Percentiles rank a stretch among this genome's conserved stretches.
Conservation (phyloP, 192 early-diverging fungal species). For the Coemansia sp. region DNA sequence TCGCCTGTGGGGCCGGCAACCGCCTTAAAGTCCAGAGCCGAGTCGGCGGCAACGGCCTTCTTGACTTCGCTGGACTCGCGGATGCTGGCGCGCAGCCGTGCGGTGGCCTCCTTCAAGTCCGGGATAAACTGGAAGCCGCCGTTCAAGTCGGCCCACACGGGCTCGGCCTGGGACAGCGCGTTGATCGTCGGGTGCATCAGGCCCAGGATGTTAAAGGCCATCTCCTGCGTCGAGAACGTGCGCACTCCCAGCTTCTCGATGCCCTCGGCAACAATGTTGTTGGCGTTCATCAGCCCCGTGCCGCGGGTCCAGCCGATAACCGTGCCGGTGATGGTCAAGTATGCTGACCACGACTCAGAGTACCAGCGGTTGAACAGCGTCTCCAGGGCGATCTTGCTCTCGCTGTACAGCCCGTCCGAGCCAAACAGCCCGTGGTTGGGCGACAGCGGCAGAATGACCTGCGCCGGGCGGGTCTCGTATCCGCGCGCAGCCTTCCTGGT, state of each 20-base stretch:
- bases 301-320: conserved; percentile 98
- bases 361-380: conserved; percentile 89
- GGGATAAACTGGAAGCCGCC: conserved; percentile 35
- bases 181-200: conserved; percentile 68
- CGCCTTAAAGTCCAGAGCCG: conserved; percentile 24
- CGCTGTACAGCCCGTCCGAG: conserved; percentile 86
- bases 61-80: conserved; percentile 63
- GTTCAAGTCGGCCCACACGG: conserved; percentile 54
- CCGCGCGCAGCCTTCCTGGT: conserved; percentile 57
- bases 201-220: conserved; percentile 91
- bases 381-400: conserved; percentile 92
- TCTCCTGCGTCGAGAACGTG: conserved; percentile 88
- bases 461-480: conserved; percentile 82
- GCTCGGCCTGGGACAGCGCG: conserved; percentile 56
- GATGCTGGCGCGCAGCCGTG: conserved; percentile 71
- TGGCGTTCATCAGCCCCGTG: conserved; percentile 90
- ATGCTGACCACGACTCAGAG: conserved; percentile 81
- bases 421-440: conserved; percentile 98
- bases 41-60: conserved; percentile 21
- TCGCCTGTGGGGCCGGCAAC: conserved; percentile 44
- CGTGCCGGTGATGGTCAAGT: conserved; percentile 84
- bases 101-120: conserved; percentile 48
- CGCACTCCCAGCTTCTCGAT: conserved; percentile 84
- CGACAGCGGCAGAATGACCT: conserved; percentile 85
- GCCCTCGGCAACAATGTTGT: conserved; percentile 85